A percentile compares a stretch with the other conserved stretches of the same genome.
Conservation (phyloP, 2,329 filamentous ascomycete species). For the Aspergillus brasiliensis region DNA sequence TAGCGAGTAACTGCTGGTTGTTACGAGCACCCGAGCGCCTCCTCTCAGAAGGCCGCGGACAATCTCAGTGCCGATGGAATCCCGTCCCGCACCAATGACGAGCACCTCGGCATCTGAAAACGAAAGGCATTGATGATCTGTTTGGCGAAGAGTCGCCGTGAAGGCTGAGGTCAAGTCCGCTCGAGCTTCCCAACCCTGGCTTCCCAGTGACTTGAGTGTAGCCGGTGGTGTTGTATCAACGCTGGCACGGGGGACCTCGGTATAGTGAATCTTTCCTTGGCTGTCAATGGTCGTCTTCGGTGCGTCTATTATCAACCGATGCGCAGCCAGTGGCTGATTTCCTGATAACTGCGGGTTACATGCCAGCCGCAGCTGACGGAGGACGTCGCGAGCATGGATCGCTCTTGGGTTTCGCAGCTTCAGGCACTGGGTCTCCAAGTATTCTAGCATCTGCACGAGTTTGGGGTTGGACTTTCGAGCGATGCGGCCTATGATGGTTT, state of each 20-base stretch:
- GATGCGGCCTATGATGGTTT: background rate
- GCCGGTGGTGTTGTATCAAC: background rate
- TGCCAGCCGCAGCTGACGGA: background rate
- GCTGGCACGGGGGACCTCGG: background rate
- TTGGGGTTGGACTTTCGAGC: background rate
- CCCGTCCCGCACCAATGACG: conserved; percentile 6
- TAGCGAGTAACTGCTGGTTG: conserved; percentile 8
- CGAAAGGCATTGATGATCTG: background rate
- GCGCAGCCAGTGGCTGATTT: background rate
- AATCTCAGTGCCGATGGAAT: conserved; percentile 3
- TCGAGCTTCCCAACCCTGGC: background rate
- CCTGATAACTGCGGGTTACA: background rate
- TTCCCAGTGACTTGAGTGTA: background rate
- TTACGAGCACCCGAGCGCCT: conserved; percentile 9
- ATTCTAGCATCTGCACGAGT: background rate
- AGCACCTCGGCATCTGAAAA: conserved; percentile 5
- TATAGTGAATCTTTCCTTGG: background rate
- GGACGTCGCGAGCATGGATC: background rate
- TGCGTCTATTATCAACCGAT: background rate
- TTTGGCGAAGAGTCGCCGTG: background rate
- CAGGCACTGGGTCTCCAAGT: background rate
- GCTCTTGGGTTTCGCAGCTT: background rate
- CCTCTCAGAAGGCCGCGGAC: conserved; percentile 1
- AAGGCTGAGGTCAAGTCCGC: background rate
- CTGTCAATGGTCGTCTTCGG: background rate